These are phyloP conservation scores for Rhizopus sp. DNA, from an alignment of 371 early-diverging fungal genomes.

Conservation along the genomic window DNA sequence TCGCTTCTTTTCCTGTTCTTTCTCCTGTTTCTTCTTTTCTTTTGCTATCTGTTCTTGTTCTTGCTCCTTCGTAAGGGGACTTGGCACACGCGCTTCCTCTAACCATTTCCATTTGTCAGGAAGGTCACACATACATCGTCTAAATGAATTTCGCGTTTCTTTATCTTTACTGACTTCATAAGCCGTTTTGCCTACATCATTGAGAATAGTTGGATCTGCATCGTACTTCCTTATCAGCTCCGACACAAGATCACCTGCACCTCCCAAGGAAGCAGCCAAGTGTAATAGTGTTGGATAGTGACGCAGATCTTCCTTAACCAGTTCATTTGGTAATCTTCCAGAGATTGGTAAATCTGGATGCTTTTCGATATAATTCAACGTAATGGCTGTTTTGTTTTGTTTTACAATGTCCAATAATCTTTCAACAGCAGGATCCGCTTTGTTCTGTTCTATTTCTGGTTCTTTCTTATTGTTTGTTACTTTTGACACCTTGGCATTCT, in stretches of 20 bases:
- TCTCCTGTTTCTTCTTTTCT: conserved; percentile 63
- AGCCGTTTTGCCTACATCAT: conserved; percentile 65
- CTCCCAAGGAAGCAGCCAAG: conserved; percentile 56
- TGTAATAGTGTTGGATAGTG: conserved; percentile 73
- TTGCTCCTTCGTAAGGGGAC: conserved; percentile 76
- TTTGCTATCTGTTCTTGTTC: conserved; percentile 65
- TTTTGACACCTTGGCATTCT: conserved; percentile 4
- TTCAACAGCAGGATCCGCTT: conserved; percentile 28
- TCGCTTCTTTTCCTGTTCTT: conserved; percentile 51
- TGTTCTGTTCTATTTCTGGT: background rate
- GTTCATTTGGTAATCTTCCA: conserved; percentile 48
- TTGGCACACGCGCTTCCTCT: conserved; percentile 69
- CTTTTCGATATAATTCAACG: conserved; percentile 43
- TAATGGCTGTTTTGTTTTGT: conserved; percentile 58
- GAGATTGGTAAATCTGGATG: conserved; percentile 24
- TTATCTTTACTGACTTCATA: conserved; percentile 83
- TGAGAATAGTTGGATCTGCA: conserved; percentile 79
- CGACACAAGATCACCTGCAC: conserved; percentile 60
- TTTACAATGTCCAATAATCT: conserved; percentile 50
- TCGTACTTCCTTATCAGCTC: conserved; percentile 65
- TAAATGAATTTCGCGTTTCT: conserved; percentile 77
- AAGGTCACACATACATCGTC: conserved; percentile 66
- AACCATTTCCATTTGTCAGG: conserved; percentile 73
- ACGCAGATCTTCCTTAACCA: conserved; percentile 41
- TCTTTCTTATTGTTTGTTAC: conserved; percentile 8